Conservation (phyloP, 2,329 filamentous ascomycete species). For the Bertia moriformis region DNA sequence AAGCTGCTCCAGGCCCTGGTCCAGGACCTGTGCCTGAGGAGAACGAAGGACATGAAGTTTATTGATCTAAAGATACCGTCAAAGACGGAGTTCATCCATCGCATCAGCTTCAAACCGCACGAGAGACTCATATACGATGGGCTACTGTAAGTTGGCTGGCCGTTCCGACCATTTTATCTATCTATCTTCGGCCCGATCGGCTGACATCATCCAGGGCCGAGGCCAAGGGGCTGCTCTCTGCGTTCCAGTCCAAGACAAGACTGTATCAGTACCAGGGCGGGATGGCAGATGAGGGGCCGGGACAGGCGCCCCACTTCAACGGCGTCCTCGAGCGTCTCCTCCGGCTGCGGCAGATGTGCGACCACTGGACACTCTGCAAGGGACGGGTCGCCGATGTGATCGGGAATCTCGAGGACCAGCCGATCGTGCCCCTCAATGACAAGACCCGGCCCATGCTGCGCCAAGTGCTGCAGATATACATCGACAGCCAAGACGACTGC, state of each 20-base stretch:
- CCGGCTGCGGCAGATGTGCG: slow-evolving; percentile 71
- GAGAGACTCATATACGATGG: too few relatives aligned
- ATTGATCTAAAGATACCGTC: slow-evolving; percentile 67
- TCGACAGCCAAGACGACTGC: slow-evolving; percentile 72
- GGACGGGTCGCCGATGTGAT: slow-evolving; percentile 62
- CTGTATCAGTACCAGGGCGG: slow-evolving; percentile 42
- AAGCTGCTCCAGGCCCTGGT: slow-evolving; percentile 62
- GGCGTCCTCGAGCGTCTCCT: slow-evolving; percentile 69
- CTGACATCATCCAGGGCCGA: too few relatives aligned
- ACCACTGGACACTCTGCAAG: slow-evolving; percentile 74
- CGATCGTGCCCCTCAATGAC: slow-evolving; percentile 53
- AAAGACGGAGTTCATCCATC: slow-evolving; percentile 66
- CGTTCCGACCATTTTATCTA: too few relatives aligned
- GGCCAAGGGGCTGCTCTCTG: slow-evolving; percentile 39
- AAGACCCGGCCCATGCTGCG: slow-evolving; percentile 62
- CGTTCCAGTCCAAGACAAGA: slow-evolving; percentile 59
- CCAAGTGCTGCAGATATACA: slow-evolving; percentile 59
- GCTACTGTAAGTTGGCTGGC: too few relatives aligned
- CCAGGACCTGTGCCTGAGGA: slow-evolving; percentile 66
- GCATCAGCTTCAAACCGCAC: too few relatives aligned
- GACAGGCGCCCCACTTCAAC: slow-evolving; percentile 44
- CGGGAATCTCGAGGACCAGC: slow-evolving; percentile 50
- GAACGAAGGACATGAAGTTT: slow-evolving; percentile 79
- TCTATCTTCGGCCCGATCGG: too few relatives aligned
- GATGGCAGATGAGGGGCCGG: slow-evolving; percentile 22